Evolutionary conservation across 331 rosid species (phyloP).

Genomic region (Cydonia oblonga): DNA sequence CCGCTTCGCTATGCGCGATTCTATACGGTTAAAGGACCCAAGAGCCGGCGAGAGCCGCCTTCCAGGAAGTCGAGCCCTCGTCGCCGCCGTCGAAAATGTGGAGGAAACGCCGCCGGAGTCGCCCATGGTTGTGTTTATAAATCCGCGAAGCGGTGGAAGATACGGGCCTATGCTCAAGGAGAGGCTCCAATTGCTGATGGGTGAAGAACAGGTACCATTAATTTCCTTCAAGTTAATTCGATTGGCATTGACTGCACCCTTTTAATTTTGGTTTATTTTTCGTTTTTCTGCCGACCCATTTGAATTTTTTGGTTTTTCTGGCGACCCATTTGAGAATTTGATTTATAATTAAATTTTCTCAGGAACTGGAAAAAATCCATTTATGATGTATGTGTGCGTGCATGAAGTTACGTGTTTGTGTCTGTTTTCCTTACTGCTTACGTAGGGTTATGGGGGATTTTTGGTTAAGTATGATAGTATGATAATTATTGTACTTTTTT

Average conservation of each 20-base stretch:
- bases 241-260: not conserved
- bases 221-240: not conserved
- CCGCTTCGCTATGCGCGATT: slow-evolving; percentile 83
- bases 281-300: not conserved
- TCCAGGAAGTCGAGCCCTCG: slow-evolving; percentile 5
- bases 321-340: not conserved
- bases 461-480: not conserved
- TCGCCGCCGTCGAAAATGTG: slow-evolving; percentile 3
- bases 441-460: not conserved
- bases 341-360: not conserved
- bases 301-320: not conserved
- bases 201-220: slow-evolving; percentile 69
- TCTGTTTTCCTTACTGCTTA: not conserved
- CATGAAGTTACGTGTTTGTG: not conserved
- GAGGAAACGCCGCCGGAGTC: slow-evolving; percentile 28
- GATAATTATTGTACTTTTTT: not conserved
- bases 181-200: slow-evolving; percentile 63
- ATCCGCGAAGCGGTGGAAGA: slow-evolving; percentile 75
- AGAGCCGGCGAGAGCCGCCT: slow-evolving; percentile 56
- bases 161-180: slow-evolving; percentile 78
- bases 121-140: slow-evolving; percentile 84
- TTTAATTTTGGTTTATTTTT: not conserved
- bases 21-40: slow-evolving; percentile 54
- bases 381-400: not conserved
- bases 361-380: not conserved